Conservation (phyloP, 2,329 filamentous ascomycete species). For the Ophiostoma australiae region DNA sequence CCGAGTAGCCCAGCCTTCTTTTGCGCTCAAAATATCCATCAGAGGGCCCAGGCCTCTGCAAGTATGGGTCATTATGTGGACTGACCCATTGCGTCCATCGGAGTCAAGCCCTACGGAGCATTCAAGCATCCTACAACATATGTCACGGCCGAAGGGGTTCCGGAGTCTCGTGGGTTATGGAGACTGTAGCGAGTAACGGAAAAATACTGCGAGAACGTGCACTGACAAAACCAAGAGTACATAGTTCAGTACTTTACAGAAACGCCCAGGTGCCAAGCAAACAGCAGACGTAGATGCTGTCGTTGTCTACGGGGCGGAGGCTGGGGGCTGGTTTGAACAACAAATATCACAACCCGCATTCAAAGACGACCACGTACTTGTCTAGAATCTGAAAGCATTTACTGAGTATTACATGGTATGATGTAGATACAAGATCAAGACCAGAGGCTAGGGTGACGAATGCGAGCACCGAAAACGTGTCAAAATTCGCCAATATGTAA, state of each 20-base stretch:
- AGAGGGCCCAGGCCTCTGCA: constrained; percentile 5
- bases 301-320: background rate
- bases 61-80: background rate
- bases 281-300: background rate
- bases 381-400: no score
- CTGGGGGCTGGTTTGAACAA: background rate
- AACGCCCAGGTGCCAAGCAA: background rate
- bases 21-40: background rate
- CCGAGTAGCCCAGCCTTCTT: background rate
- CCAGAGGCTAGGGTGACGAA: background rate
- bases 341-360: no score
- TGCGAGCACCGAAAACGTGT: background rate
- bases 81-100: background rate
- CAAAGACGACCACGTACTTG: no score
- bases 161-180: background rate
- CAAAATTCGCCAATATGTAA: background rate
- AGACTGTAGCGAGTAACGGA: background rate
- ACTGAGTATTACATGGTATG: background rate
- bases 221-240: background rate
- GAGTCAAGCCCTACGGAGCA: background rate
- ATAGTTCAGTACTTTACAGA: background rate
- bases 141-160: background rate
- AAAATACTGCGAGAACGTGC: background rate
- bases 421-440: background rate
- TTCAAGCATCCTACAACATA: background rate